phyloP scores from a whole-genome alignment of 2,329 filamentous ascomycete species.

The Botrytis tulipae region DNA sequence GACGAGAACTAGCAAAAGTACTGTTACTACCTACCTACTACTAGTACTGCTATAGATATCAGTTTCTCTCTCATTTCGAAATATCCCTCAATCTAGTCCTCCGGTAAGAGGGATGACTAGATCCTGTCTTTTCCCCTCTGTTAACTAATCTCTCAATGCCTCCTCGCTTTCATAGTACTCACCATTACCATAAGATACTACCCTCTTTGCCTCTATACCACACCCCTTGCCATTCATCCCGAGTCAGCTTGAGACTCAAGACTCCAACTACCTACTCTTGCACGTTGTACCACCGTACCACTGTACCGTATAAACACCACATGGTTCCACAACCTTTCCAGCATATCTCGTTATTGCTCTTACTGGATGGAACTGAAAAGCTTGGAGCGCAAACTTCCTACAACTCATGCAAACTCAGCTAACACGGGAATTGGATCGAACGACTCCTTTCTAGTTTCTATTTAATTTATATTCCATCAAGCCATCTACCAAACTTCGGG shows the following conservation, averaged over 20 bases:
- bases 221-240: slow-evolving; percentile 1
- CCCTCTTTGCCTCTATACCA: not conserved
- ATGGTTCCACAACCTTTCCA: not conserved
- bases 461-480: not conserved
- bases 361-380: not conserved
- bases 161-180: slow-evolving; percentile 6
- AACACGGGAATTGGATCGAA: not conserved
- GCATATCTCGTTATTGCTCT: not conserved
- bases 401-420: not conserved
- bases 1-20: not conserved
- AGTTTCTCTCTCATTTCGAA: not conserved
- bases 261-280: not conserved
- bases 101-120: not conserved
- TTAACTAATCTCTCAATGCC: not conserved
- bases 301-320: not conserved
- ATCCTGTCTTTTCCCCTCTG: not conserved
- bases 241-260: slow-evolving; percentile 3
- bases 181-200: not conserved
- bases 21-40: not conserved
- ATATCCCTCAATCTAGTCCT: not conserved
- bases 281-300: not conserved
- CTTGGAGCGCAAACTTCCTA: not conserved
- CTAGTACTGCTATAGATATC: not conserved
- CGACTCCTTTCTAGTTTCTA: not conserved
- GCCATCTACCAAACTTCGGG: not conserved